phyloP scores from a whole-genome alignment of 352 stramenopile species.

The Phytophthora cactorum region DNA sequence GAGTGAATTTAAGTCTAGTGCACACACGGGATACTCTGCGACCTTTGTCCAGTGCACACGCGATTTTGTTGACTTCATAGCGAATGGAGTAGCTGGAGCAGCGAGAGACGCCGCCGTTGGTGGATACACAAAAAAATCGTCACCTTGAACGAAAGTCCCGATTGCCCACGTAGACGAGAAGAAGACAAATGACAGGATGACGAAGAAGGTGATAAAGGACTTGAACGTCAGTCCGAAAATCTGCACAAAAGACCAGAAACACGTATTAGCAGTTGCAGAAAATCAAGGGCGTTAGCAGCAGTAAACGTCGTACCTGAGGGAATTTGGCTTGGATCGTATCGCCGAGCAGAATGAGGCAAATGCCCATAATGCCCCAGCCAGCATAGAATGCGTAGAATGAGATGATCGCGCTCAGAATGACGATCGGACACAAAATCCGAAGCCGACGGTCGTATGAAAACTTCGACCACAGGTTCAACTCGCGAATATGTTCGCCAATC shows the following conservation, averaged over 20 bases:
- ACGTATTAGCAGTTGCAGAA: slow-evolving; percentile 13
- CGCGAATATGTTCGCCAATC: slow-evolving; percentile 48
- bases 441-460: slow-evolving; percentile 77
- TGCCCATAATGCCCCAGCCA: slow-evolving; percentile 85
- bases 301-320: slow-evolving; percentile 50
- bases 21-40: slow-evolving; percentile 83
- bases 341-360: slow-evolving; percentile 79
- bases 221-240: slow-evolving; percentile 89
- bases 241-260: slow-evolving; percentile 22
- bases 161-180: slow-evolving; percentile 90
- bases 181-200: slow-evolving; percentile 87
- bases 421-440: slow-evolving; percentile 68
- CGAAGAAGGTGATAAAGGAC: slow-evolving; percentile 86
- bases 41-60: slow-evolving; percentile 48
- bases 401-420: slow-evolving; percentile 82
- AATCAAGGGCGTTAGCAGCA: background rate
- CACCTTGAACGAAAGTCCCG: slow-evolving; percentile 86
- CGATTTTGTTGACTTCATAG: slow-evolving; percentile 10
- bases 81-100: slow-evolving; percentile 24
- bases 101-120: slow-evolving; percentile 36
- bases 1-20: slow-evolving; percentile 63
- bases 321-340: slow-evolving; percentile 86
- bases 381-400: slow-evolving; percentile 83
- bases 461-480: slow-evolving; percentile 81
- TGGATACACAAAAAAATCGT: slow-evolving; percentile 82